phyloP scores from a whole-genome alignment of 345 rosid genomes.

The Eucalyptus curtisii region DNA sequence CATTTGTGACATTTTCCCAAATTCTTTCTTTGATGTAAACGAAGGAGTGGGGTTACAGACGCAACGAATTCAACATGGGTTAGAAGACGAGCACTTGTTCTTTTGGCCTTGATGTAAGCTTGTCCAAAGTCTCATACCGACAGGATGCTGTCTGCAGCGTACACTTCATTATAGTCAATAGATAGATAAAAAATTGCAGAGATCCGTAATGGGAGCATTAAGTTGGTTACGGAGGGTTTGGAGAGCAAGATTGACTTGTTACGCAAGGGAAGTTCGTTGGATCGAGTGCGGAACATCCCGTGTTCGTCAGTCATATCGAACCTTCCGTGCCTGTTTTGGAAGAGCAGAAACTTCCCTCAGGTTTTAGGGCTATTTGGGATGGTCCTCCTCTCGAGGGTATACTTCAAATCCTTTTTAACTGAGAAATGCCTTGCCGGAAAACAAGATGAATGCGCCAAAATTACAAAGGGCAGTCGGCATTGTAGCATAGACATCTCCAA shows the following conservation, averaged over 20 bases:
- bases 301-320: not conserved
- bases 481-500: too few species aligned
- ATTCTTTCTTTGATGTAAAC: not conserved
- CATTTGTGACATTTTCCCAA: too few species aligned
- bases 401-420: too few species aligned
- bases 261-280: not conserved
- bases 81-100: not conserved
- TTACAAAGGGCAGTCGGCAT: too few species aligned
- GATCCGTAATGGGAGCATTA: not conserved
- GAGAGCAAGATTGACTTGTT: not conserved
- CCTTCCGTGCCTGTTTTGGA: not conserved
- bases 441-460: too few species aligned
- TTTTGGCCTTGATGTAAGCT: not conserved
- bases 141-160: not conserved
- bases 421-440: too few species aligned
- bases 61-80: not conserved
- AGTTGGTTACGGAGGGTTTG: not conserved
- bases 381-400: not conserved
- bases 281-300: not conserved
- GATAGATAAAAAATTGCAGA: rapidly evolving
- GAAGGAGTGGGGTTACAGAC: not conserved
- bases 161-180: not conserved
- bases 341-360: not conserved
- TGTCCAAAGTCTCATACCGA: not conserved
- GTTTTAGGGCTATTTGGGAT: not conserved